These are phyloP conservation scores for Phoma herbarum DNA, from an alignment of 2,329 filamentous ascomycete genomes.

Conservation along the genomic window DNA sequence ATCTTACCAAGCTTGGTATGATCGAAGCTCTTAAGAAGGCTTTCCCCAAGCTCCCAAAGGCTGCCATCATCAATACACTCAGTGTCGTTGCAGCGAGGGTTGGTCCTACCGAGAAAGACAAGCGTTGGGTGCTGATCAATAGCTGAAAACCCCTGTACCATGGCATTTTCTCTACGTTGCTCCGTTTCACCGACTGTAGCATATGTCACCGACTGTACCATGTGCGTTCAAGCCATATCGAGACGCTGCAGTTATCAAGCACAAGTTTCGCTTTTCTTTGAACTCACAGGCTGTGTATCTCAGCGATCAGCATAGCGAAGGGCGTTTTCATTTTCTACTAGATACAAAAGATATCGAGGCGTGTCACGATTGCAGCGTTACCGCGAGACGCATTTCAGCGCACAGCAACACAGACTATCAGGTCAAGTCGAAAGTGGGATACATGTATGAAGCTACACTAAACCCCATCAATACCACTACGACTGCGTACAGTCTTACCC, in stretches of 20 bases:
- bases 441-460: not conserved
- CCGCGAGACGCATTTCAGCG: not conserved
- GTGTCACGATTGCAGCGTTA: not conserved
- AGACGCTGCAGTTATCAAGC: not conserved
- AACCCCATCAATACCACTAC: not conserved
- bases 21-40: constrained; percentile 78
- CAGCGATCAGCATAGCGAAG: constrained; percentile 16
- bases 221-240: no score
- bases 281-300: not conserved
- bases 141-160: constrained; percentile 13
- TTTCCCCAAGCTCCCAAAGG: constrained; percentile 75
- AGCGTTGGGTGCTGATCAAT: constrained; percentile 64
- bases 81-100: constrained; percentile 70
- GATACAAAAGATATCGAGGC: not conserved
- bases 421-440: not conserved
- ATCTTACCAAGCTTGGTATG: constrained; percentile 77
- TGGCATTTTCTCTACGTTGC: not conserved
- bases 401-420: not conserved
- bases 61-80: constrained; percentile 75
- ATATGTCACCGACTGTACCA: no score
- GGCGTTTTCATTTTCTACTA: constrained; percentile 1
- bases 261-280: not conserved
- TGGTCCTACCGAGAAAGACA: constrained; percentile 69
- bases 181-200: not conserved
- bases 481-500: not conserved